Percentiles rank a stretch among this genome's conserved stretches.
These are phyloP conservation scores for Macrocybe gigantea DNA, from an alignment of 768 basidiomycete species.

Conservation along the genomic window DNA sequence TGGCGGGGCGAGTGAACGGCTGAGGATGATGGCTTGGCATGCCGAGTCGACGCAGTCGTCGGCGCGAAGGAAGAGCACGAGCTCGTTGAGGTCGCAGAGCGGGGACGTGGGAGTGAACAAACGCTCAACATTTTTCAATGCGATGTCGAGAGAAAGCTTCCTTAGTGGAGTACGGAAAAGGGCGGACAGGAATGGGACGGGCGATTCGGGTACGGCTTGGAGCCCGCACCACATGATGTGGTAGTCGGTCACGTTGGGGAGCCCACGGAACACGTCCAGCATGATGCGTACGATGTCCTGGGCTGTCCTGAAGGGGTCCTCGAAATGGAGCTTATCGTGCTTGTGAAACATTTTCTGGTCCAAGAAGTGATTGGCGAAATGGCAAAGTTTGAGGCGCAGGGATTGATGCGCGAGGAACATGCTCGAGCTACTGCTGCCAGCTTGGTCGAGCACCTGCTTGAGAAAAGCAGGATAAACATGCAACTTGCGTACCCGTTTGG, in stretches of 20 bases:
- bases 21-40: slow-evolving; percentile 25
- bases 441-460: slow-evolving; percentile 27
- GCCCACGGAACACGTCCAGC: slow-evolving; percentile 34
- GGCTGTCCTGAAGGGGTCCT: slow-evolving; percentile 23
- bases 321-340: slow-evolving; percentile 19
- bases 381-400: slow-evolving; percentile 22
- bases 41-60: slow-evolving; percentile 21
- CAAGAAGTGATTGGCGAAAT: slow-evolving; percentile 26
- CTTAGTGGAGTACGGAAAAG: slow-evolving; percentile 30
- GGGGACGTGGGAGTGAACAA: slow-evolving; percentile 24
- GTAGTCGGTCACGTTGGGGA: slow-evolving; percentile 42
- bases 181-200: slow-evolving; percentile 27
- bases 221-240: slow-evolving; percentile 45
- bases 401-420: slow-evolving; percentile 10
- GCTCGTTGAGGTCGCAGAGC: slow-evolving; percentile 30
- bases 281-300: slow-evolving; percentile 35
- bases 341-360: slow-evolving; percentile 22
- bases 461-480: slow-evolving; percentile 46
- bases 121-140: slow-evolving; percentile 33
- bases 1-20: slow-evolving; percentile 31
- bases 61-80: slow-evolving; percentile 36
- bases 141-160: slow-evolving; percentile 36
- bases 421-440: too few species aligned
- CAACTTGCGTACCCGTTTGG: slow-evolving; percentile 40
- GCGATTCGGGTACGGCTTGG: slow-evolving; percentile 20